A percentile compares a stretch with the other conserved stretches of the same genome.
Conservation (phyloP, 2,329 filamentous ascomycete species). For the Sordariomycetes sp. region DNA sequence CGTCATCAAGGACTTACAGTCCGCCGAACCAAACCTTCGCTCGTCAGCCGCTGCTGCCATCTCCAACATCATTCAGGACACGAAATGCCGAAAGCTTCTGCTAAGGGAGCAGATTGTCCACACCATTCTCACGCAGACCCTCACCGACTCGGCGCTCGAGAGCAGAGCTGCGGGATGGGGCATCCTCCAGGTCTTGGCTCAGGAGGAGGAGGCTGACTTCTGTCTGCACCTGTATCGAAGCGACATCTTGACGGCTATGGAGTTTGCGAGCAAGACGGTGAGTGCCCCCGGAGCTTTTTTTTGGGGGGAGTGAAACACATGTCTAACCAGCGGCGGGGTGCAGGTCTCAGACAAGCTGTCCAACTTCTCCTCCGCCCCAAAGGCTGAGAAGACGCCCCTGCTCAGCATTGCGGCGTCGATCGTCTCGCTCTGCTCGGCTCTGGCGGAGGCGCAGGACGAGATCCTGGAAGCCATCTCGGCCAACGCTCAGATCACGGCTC, state of each 20-base stretch:
- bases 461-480: slow-evolving; percentile 44
- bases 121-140: slow-evolving; percentile 52
- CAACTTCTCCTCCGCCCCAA: slow-evolving; percentile 36
- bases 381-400: slow-evolving; percentile 42
- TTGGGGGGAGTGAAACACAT: background rate
- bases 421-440: slow-evolving; percentile 39
- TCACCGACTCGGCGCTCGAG: slow-evolving; percentile 54
- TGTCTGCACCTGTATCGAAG: slow-evolving; percentile 55
- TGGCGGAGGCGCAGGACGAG: slow-evolving; percentile 52
- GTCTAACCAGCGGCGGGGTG: background rate
- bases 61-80: slow-evolving; percentile 52
- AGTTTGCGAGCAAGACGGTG: slow-evolving; percentile 45
- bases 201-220: slow-evolving; percentile 58
- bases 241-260: slow-evolving; percentile 52
- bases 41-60: slow-evolving; percentile 50
- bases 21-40: slow-evolving; percentile 48
- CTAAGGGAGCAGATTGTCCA: slow-evolving; percentile 58
- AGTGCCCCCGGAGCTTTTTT: slow-evolving; percentile 10
- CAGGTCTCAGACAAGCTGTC: slow-evolving; percentile 32
- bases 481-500: slow-evolving; percentile 37
- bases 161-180: slow-evolving; percentile 60
- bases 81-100: slow-evolving; percentile 54
- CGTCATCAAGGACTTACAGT: slow-evolving; percentile 50
- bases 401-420: slow-evolving; percentile 47
- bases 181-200: slow-evolving; percentile 50